Evolutionary conservation across 495 filamentous ascomycete species (phyloP).

Genomic region (Tuber aestivum): DNA sequence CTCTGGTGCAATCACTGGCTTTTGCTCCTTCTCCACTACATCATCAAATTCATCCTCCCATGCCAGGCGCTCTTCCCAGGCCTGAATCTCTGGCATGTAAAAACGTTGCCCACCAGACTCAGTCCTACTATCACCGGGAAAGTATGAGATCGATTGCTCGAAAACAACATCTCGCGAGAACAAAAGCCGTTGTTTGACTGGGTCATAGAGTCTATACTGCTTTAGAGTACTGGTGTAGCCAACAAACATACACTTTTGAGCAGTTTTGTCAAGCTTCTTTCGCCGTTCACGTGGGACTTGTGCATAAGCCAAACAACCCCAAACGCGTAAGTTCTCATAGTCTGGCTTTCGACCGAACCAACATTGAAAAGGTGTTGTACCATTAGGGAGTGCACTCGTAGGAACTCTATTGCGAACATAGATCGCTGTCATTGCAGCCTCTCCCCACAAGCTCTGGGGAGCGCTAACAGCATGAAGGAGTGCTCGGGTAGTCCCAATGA

Average conservation of each 20-base stretch:
- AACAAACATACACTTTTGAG: neutral
- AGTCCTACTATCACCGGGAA: neutral
- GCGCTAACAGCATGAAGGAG: neutral
- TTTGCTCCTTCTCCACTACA: neutral
- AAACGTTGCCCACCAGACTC: neutral
- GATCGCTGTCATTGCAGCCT: neutral
- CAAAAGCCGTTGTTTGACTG: neutral
- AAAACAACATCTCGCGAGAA: slow-evolving; percentile 7
- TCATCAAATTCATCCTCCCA: neutral
- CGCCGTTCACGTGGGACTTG: neutral
- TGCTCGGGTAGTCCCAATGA: neutral
- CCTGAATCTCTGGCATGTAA: too few species aligned
- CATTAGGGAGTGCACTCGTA: neutral
- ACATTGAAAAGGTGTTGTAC: neutral
- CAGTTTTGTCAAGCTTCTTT: slow-evolving; percentile 1
- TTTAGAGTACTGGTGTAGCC: neutral
- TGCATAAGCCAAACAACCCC: slow-evolving; percentile 11
- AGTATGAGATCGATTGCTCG: neutral
- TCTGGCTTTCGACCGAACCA: neutral
- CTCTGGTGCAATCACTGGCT: too few species aligned
- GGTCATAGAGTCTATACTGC: slow-evolving; percentile 10
- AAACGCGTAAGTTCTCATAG: neutral
- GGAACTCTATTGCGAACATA: neutral
- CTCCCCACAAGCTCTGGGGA: neutral
- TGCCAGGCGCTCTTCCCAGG: neutral